Evolutionary conservation across 2,329 filamentous ascomycete genomes (phyloP), one percentile per base, ranked within the genome.

Genomic region (Pseudocercospora pini-densiflorae): DNA sequence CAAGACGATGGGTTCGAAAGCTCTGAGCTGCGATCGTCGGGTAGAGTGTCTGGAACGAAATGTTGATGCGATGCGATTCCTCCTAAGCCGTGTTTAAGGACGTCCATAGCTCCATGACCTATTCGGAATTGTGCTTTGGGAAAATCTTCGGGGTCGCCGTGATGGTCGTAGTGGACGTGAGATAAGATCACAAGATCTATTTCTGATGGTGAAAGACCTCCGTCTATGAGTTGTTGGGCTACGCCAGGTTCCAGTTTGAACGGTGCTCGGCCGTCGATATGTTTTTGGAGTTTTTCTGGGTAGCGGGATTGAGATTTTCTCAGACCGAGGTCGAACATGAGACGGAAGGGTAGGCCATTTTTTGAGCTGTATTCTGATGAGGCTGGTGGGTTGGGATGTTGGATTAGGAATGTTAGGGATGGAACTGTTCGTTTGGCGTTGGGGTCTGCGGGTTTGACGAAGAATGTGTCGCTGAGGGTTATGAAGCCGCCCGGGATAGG

Each of bases 161-260:
- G 79, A 67, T 88, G 86, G 70, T 88, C 86, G 80, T 84, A 87
- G 70, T 88, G 86, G 1, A 76, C 75, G 65, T 88, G 86, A 69
- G 81, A 84, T 1, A 86, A 73, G 7, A 88, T 77, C 4, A 85
- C 77, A 5, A 76, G 74, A 62, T 83, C 73, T 14, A 83, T 74
- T 7, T 78, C 76, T 8, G 66, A 65, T 1, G 80, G 77, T 4
- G 74, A 66, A 1, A 83, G 61, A 1, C 78, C 79, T 5, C 81
- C 81, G 6, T 62, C 57, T 24, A 57, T 67, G 65, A 58, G 74
- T 72, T 45, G 86, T 70, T 74, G 79, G 5, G 79, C 79, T 14
- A 81, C 81, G 64, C 85, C 84, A 0, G 83, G 83, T 2, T 76
- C 73, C 0, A 80, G 78, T 19, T 73, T 73, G n/a, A 82, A 77